Evolutionary conservation across 495 filamentous ascomycete genomes (phyloP), one percentile per base, ranked within the genome.

Genomic region (Pyrenopolyporus hunteri): DNA sequence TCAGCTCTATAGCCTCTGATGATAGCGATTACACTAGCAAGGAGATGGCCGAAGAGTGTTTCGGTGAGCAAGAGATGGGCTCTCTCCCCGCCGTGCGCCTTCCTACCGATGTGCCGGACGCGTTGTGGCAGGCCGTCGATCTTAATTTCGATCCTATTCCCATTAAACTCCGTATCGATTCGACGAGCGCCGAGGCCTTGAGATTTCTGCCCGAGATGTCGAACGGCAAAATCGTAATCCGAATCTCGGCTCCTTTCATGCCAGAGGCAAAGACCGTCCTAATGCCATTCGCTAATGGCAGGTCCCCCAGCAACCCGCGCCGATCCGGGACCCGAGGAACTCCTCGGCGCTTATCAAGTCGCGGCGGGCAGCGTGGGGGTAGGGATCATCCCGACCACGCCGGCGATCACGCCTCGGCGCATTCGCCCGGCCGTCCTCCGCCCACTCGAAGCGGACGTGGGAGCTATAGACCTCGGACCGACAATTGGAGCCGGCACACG

Each of bases 1-100:
- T 62, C n/a, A 57, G 36, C 26, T 45, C 55, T 23, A 10, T 57
- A 47, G 32, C 59, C 61, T 53, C 67, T 53, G 60, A 70, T 22
- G 35, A 72, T 68, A 23, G 56, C 67, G 19, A 80, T 76, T 32
- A 83, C 82, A 71, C 57, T 17, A 69, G 63, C 3, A 86, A 83
- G 59, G 83, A 83, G 19, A 87, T 88, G 64, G 87, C 86, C 25
- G 90, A 93, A 59, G 89, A 88, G 53, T 88, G 91, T 61, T 91
- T 93, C 51, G 90, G 91, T 57, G 88, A 93, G 68, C 88, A 89
- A 56, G 90, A 92, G 71, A 88, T 87, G 70, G 90, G 89, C 3
- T 92, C 89, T 35, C 72, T 89, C 16, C 89, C 89, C 8, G 80
- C 83, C 28, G 83, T 93, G 11, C 83, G 81, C 43, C 77, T 92